Base-by-base conservation (phyloP, 2,329 filamentous ascomycete species). In the Byssothecium circinans region DNA sequence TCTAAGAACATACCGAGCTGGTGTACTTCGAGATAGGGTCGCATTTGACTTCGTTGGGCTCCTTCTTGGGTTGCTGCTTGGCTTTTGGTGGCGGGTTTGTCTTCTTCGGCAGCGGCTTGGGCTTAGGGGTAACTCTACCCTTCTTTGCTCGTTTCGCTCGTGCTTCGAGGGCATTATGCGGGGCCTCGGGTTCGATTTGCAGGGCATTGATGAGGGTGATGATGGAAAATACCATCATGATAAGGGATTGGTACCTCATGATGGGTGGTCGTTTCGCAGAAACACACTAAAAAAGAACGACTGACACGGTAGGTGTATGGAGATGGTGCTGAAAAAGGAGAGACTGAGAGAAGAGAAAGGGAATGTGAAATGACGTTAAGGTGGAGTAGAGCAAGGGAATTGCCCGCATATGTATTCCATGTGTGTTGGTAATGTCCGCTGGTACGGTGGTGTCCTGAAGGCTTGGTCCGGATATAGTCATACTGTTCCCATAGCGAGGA, bases 1-100 rank as follows among this genome's bases (percentile, higher is more conserved):
- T n/a, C n/a, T n/a, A n/a, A n/a, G n/a, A n/a, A n/a, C 34, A 3
- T 36, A 36, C 34, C 17, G 34, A 36, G 33, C 27, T 34, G 22
- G 19, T 37, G 41, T 44, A 44, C 30, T 44, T 44, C 10, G 32
- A 18, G 33, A 44, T 37, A 8, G 14, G 23, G 19, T 44, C 41
- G n/a, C 41, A 44, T 8, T 25, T 25, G 6, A 44, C 33, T 6
- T 44, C 33, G 10, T 37, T 44, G 14, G 20, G 10, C 18, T 32
- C 18, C 15, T 33, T 17, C 29, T 32, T 32, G 15, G 40, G 27
- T 14, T 34, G 34, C 17, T 36, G 34, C 34, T 36, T 36, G 3
- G 34, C 8, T 14, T 19, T 36, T 15, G 34, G 34, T 19, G 29
- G 6, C 29, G 29, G 29, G 12, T 22, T 36, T 8, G 10, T 36